A percentile compares a stretch with the other conserved stretches of the same genome.
Evolutionary conservation across 1,139 yeast species (phyloP).

Genomic region (Eremothecium sinecaudum): DNA sequence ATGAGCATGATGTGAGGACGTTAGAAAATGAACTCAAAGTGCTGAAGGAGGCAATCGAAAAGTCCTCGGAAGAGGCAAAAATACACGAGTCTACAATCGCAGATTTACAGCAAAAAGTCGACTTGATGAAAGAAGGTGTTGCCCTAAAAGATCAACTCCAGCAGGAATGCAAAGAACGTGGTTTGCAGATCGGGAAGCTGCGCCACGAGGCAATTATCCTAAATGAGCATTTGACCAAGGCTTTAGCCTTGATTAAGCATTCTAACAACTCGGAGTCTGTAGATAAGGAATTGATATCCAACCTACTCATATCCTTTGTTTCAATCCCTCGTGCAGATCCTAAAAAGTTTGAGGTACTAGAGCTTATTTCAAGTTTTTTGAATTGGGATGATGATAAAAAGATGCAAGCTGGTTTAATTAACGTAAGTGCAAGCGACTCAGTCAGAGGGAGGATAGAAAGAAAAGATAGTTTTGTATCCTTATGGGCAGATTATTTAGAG

Average conservation of each 20-base stretch:
- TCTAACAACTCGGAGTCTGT: slow-evolving; percentile 65
- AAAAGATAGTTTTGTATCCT: slow-evolving; percentile 65
- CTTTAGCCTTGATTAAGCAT: slow-evolving; percentile 71
- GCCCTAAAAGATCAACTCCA: slow-evolving; percentile 33
- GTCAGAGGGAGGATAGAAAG: slow-evolving; percentile 29
- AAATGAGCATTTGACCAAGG: slow-evolving; percentile 89
- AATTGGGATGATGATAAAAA: slow-evolving; percentile 84
- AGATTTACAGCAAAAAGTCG: slow-evolving; percentile 13
- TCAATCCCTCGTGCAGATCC: slow-evolving; percentile 88
- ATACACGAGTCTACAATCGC: slow-evolving; percentile 11
- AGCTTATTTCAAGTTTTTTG: slow-evolving; percentile 68
- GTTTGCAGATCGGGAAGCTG: slow-evolving; percentile 72
- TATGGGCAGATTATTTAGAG: slow-evolving; percentile 86
- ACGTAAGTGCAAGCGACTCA: slow-evolving; percentile 28
- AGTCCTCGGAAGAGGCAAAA: slow-evolving; percentile 13
- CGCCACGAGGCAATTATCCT: slow-evolving; percentile 93
- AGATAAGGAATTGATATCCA: slow-evolving; percentile 81
- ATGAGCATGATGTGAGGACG: slow-evolving; percentile 12
- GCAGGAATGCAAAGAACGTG: slow-evolving; percentile 59
- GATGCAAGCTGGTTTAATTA: slow-evolving; percentile 70
- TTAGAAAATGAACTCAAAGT: slow-evolving; percentile 17
- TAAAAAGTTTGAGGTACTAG: slow-evolving; percentile 85
- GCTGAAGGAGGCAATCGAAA: slow-evolving; percentile 20
- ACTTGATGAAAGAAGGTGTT: slow-evolving; percentile 18
- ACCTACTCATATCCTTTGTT: slow-evolving; percentile 73